phyloP scores from a whole-genome alignment of 768 basidiomycete species.

The Kwoniella shandongensis region DNA sequence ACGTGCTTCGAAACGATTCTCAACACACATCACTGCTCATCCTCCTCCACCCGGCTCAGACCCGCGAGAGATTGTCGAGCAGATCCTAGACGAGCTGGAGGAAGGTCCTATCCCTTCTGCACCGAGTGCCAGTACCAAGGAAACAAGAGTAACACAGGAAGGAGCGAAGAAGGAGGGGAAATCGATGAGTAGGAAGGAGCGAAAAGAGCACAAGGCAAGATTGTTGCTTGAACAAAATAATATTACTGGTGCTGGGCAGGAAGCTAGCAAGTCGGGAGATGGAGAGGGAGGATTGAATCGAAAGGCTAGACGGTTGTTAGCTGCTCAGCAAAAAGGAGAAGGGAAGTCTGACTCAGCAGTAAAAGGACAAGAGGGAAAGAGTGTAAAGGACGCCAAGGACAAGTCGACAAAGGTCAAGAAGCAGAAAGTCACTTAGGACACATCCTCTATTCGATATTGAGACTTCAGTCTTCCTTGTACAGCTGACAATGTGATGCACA shows the following conservation, averaged over 20 bases:
- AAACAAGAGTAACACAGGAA: neutral
- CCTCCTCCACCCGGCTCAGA: constrained; percentile 6
- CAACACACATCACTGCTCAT: constrained; percentile 9
- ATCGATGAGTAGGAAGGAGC: constrained; percentile 12
- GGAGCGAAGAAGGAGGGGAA: neutral
- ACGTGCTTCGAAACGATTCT: constrained; percentile 32
- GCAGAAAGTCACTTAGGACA: neutral
- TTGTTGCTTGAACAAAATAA: neutral
- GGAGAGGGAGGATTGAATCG: constrained; percentile 21
- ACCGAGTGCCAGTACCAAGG: neutral
- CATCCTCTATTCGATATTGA: neutral
- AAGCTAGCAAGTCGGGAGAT: neutral
- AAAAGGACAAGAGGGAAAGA: constrained; percentile 1
- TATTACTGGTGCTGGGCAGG: neutral
- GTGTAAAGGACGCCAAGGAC: neutral
- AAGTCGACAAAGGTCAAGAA: neutral
- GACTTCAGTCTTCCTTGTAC: neutral
- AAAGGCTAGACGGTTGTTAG: constrained; percentile 31
- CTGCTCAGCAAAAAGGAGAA: constrained; percentile 13
- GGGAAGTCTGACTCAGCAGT: too few relatives aligned
- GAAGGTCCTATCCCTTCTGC: neutral
- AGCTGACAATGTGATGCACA: neutral
- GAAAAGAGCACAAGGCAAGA: constrained; percentile 11
- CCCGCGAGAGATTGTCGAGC: constrained; percentile 26
- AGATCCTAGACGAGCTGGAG: constrained; percentile 22